phyloP scores from a whole-genome alignment of 2,329 filamentous ascomycete species.

The Alternaria hordeiaustralica region DNA sequence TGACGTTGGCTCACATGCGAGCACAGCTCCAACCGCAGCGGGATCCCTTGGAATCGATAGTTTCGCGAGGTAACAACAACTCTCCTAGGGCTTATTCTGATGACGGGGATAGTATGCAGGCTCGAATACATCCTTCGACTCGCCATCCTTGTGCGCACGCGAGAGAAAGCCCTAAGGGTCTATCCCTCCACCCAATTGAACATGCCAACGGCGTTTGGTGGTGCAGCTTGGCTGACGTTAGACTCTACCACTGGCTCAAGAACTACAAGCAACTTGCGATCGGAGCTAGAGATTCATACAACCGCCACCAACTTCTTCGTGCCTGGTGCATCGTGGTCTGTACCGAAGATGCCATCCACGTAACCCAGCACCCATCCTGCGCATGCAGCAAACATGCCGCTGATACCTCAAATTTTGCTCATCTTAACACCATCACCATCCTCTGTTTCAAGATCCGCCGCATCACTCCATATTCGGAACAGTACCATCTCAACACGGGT shows the following conservation, averaged over 20 bases:
- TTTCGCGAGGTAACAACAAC: neutral
- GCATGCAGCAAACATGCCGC: conserved; percentile 10
- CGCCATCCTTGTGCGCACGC: conserved; percentile 32
- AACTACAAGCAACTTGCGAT: conserved; percentile 1
- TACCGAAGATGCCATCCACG: neutral
- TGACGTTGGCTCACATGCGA: conserved; percentile 1
- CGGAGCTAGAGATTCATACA: neutral
- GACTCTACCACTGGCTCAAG: conserved; percentile 20
- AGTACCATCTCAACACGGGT: neutral
- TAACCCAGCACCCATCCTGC: conserved; percentile 2
- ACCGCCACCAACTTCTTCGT: conserved; percentile 8
- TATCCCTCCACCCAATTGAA: conserved; percentile 16
- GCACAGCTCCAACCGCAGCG: conserved; percentile 3
- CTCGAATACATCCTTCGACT: neutral
- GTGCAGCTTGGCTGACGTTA: conserved; percentile 36
- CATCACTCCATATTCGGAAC: neutral
- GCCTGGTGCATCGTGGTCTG: conserved; percentile 14
- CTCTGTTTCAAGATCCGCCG: conserved; percentile 23
- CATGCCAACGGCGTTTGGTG: conserved; percentile 1
- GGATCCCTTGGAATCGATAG: neutral
- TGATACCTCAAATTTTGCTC: conserved; percentile 7
- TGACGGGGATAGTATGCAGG: neutral
- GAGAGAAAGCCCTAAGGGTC: conserved; percentile 20
- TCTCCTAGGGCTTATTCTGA: neutral
- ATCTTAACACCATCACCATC: conserved; percentile 5